These are phyloP conservation scores for Prunus dulcis DNA, from an alignment of 306 rosid species.

Conservation along the genomic window DNA sequence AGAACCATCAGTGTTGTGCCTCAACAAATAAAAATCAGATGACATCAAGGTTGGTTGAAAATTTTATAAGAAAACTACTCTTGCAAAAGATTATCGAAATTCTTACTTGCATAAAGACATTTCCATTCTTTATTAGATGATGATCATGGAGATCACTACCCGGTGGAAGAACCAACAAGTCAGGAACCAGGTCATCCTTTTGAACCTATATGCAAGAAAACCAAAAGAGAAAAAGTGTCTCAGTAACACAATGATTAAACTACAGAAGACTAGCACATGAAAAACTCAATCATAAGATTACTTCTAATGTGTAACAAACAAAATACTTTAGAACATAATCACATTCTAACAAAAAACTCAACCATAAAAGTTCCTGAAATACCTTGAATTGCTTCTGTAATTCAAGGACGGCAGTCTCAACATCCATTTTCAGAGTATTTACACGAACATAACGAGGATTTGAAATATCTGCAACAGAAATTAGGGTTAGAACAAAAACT, in stretches of 20 bases:
- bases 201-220: conserved; percentile 55
- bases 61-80: not conserved
- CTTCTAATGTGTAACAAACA: not conserved
- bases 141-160: conserved; percentile 84
- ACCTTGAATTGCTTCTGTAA: conserved; percentile 56
- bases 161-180: conserved; percentile 79
- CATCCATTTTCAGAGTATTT: conserved; percentile 77
- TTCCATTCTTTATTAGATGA: conserved; percentile 72
- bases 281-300: not conserved
- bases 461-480: conserved; percentile 56
- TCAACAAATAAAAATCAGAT: not conserved
- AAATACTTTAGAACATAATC: not conserved
- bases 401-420: conserved; percentile 57
- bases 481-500: not conserved
- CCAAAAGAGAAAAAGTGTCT: not conserved
- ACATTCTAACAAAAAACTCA: not conserved
- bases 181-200: conserved; percentile 70
- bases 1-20: not conserved
- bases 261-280: not conserved
- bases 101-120: conserved; percentile 86
- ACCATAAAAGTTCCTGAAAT: conserved; percentile 8
- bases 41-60: not conserved
- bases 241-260: not conserved
- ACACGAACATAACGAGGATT: conserved; percentile 85
- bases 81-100: not conserved